Percentiles rank a stretch among this genome's conserved stretches.
phyloP scores from a whole-genome alignment of 2,329 filamentous ascomycete genomes.

The Cladosporium sphaerospermum region DNA sequence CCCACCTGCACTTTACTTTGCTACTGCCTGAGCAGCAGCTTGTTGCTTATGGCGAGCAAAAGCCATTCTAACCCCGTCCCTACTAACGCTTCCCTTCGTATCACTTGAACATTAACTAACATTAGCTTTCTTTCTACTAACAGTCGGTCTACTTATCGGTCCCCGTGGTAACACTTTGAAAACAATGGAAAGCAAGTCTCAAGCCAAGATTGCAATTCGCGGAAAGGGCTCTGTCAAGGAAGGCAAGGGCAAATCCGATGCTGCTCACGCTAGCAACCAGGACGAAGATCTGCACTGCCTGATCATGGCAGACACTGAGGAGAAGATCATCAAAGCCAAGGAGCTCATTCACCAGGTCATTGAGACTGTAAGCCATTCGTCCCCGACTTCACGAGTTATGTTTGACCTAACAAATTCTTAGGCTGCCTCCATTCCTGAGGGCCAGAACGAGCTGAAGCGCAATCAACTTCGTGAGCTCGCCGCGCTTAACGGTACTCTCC shows the following conservation, averaged over 20 bases:
- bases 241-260: constrained; percentile 97
- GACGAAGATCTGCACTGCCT: constrained; percentile 98
- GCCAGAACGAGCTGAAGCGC: constrained; percentile 96
- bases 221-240: constrained; percentile 99
- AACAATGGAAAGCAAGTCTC: constrained; percentile 98
- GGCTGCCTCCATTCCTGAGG: constrained; percentile 97
- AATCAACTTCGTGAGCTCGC: constrained; percentile 97
- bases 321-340: constrained; percentile 99
- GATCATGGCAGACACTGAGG: constrained; percentile 99
- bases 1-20: constrained; percentile 36
- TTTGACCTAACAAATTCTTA: constrained; percentile 33
- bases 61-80: constrained; percentile 27
- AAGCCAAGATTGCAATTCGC: constrained; percentile 97
- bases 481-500: constrained; percentile 95
- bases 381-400: neutral
- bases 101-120: constrained; percentile 47
- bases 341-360: constrained; percentile 98
- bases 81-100: constrained; percentile 17
- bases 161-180: constrained; percentile 99
- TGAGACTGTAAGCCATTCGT: constrained; percentile 68
- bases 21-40: constrained; percentile 36
- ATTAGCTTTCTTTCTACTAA: constrained; percentile 77
- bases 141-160: constrained; percentile 99
- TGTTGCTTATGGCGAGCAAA: constrained; percentile 31
- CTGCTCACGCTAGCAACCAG: constrained; percentile 98